A percentile compares a stretch with the other conserved stretches of the same genome.
phyloP scores from a whole-genome alignment of 495 filamentous ascomycete species.

The Penicillium pulvis region DNA sequence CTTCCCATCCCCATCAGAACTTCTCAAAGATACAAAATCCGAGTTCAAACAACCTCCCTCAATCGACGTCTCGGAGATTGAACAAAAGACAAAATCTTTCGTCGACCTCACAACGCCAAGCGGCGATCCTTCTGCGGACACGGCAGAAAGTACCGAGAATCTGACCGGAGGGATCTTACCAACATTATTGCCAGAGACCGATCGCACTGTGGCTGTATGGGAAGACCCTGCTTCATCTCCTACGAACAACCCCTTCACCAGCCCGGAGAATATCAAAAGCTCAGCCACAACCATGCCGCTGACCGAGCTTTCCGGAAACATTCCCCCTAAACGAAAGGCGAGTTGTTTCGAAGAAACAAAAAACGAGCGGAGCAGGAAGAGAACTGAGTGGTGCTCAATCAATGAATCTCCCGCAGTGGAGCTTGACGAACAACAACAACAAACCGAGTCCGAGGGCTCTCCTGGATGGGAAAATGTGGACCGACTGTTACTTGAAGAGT shows the following conservation, averaged over 20 bases:
- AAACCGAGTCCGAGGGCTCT: conserved; percentile 7
- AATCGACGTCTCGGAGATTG: background rate
- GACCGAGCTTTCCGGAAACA: background rate
- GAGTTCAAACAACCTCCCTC: background rate
- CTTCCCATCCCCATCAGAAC: conserved; percentile 43
- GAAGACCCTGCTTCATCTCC: conserved; percentile 3
- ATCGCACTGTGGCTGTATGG: background rate
- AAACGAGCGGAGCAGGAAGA: background rate
- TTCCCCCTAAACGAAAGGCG: conserved; percentile 10
- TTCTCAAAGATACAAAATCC: conserved; percentile 14
- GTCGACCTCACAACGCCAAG: background rate
- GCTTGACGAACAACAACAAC: background rate
- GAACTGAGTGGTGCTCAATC: background rate
- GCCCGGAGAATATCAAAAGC: background rate
- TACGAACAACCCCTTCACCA: conserved; percentile 4
- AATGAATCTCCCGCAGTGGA: background rate
- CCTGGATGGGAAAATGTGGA: conserved; percentile 39
- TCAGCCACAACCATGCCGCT: conserved; percentile 1
- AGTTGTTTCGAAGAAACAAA: background rate
- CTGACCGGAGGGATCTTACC: background rate
- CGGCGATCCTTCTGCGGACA: background rate
- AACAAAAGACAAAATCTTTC: background rate
- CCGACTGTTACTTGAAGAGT: conserved; percentile 37
- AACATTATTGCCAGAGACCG: background rate
- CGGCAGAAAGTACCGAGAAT: background rate